Base-by-base conservation (phyloP, 73 alveolate species). In the Paramecium octaurelia region DNA sequence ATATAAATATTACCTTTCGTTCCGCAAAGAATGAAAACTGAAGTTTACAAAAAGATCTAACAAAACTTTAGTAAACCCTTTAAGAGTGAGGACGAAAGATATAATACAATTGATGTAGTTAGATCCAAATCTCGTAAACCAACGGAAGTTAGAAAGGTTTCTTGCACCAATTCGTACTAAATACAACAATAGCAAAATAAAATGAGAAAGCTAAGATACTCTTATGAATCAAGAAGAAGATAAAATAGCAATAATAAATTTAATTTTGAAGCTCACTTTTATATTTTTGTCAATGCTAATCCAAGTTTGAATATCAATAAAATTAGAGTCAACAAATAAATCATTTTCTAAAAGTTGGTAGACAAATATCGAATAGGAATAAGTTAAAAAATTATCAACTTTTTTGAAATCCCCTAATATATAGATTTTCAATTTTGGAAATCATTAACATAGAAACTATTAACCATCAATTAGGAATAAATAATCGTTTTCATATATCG, bases 31-130 rank as follows among this genome's bases (percentile, higher is more conserved):
- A 31, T 64, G 21, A 64, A 64, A 64, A 64, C 84, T 4, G 84
- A 64, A 64, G 84, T 64, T 14, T 64, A 64, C 12, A 64, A 64
- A 64, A 31, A 34, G 7, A 31, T 31, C 6, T 42, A 27, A 31
- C 29, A 27, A 64, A 31, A 64, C 16, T 18, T 9, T 27, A 64
- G 12, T 27, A 34, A 31, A 31, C 42, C 46, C 1, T 31, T 24
- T 2, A 64, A 64, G 12, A 64, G 84, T 64, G 84, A 64, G 10
- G 84, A 64, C 29, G 84, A 64, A 64, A 64, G 84, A 64, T 64
- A 64, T 24, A 64, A 64, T 64, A 64, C 84, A 64, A 64, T 64
- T 64, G 84, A 64, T 31, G 84, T 64, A 1, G 42, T 27, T 64
- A 64, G 84, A 64, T 31, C 42, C 11, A 31, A 64, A 64, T 64